Conservation (phyloP, 345 rosid genomes). For the Brassica nigra region DNA sequence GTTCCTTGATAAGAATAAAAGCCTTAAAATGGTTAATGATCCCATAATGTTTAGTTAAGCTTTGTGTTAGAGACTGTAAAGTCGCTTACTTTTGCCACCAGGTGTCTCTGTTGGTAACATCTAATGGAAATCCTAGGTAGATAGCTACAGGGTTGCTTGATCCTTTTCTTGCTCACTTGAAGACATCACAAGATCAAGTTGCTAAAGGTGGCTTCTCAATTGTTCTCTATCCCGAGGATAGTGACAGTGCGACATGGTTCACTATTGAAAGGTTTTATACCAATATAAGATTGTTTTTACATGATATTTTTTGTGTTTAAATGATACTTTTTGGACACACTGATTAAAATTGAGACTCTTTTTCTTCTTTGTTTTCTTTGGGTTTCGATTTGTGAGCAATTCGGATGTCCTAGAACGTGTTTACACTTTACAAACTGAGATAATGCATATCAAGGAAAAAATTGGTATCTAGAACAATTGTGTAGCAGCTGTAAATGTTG, state of each 20-base stretch:
- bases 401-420: slow-evolving; percentile 90
- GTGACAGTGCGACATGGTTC: slow-evolving; percentile 69
- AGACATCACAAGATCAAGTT: slow-evolving; percentile 77
- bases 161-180: slow-evolving; percentile 91
- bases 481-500: slow-evolving; percentile 55
- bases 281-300: not conserved
- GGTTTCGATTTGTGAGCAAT: slow-evolving; percentile 98
- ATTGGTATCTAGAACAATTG: slow-evolving; percentile 72
- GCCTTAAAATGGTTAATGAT: not conserved
- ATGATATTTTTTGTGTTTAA: not conserved
- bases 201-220: slow-evolving; percentile 91
- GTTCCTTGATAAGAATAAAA: not conserved
- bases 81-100: slow-evolving; percentile 22
- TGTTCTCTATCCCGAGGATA: slow-evolving; percentile 59
- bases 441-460: slow-evolving; percentile 83
- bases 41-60: not conserved
- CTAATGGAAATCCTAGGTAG: too few species aligned
- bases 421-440: slow-evolving; percentile 78
- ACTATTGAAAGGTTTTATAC: slow-evolving; percentile 67
- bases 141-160: slow-evolving; percentile 65
- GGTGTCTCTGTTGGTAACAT: slow-evolving; percentile 51
- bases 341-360: not conserved
- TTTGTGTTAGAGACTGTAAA: not conserved
- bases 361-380: slow-evolving; percentile 32
- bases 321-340: not conserved